Evolutionary conservation across 257 asterid genomes (phyloP), one percentile per base, ranked within the genome.

Genomic region (Rauvolfia tetraphylla): DNA sequence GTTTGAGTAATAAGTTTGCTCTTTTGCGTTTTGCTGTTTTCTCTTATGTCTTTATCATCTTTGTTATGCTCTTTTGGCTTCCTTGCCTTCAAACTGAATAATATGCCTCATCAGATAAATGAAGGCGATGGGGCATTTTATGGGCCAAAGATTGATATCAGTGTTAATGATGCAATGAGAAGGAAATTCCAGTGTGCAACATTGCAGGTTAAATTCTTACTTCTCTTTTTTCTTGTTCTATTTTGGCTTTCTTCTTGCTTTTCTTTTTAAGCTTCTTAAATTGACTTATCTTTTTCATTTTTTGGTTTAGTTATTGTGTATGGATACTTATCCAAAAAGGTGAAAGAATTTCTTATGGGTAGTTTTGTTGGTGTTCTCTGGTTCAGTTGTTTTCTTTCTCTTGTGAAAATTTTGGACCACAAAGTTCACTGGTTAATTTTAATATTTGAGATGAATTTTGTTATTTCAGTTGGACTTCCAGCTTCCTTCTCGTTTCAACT

Each of bases 121-220:
- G 97, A 94, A 84, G 98, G 91, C 14, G 98, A 94, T 79, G 98
- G 98, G 70, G 98, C 98, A 67, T 94, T 94, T 85, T 94, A 94
- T 56, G 98, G 98, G 71, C 98, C 98, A 31, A 94, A 92, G 85
- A 92, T 94, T 79, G 98, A 94, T 84, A 92, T 88, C 82, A 88
- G 90, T 82, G 97, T 95, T 65, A 87, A 90, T 46, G 99, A 95
- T 84, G 97, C 99, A 78, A 95, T 91, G 99, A 89, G 82, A 84
- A 95, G 99, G 81, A 90, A 95, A 79, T 93, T 93, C 83, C 99
- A 95, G 82, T 93, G 98, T 78, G 99, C 99, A 29, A 93, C 98
- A 12, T 79, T 95, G 81, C 99, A 95, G 99, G 98, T 95, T 79
- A 61, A 42, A 63, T 74, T 70, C 48, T 58, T 77, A 29, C 11